Conservation (phyloP, 768 basidiomycete genomes). For the Rhizopogon vesiculosus region DNA sequence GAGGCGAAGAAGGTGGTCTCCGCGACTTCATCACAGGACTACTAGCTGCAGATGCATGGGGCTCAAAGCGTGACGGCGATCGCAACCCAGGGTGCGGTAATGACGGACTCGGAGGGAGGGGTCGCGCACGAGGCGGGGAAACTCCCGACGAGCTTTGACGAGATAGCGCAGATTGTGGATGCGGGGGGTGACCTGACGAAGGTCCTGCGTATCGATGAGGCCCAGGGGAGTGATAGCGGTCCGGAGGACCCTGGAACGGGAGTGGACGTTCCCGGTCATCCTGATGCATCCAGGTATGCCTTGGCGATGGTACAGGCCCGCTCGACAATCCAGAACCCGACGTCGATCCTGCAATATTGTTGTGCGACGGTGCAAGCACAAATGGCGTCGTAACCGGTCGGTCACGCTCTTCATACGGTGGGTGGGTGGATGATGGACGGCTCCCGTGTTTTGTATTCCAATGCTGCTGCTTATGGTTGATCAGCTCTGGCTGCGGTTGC, state of each 20-base stretch:
- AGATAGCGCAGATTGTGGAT: conserved; percentile 3
- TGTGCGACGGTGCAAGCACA: conserved; percentile 44
- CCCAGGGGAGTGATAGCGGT: conserved; percentile 25
- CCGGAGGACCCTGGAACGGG: conserved; percentile 22
- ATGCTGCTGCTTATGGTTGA: conserved; percentile 20
- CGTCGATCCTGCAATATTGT: conserved; percentile 20
- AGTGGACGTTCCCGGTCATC: conserved; percentile 25
- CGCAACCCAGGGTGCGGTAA: neutral
- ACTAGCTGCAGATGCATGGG: neutral
- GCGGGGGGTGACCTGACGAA: neutral
- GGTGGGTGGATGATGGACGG: conserved; percentile 35
- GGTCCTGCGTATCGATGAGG: conserved; percentile 7
- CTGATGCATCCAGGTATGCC: conserved; percentile 32
- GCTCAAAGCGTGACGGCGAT: neutral
- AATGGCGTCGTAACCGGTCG: conserved; percentile 52
- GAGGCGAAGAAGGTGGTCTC: conserved; percentile 14
- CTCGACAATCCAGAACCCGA: conserved; percentile 10
- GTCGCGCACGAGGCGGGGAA: conserved; percentile 34
- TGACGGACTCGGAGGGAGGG: conserved; percentile 19
- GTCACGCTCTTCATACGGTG: conserved; percentile 44
- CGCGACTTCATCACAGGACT: neutral
- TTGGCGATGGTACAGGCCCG: conserved; percentile 34
- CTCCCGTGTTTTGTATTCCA: conserved; percentile 26
- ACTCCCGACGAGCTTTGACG: conserved; percentile 10
- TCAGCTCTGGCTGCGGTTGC: conserved; percentile 21